phyloP scores from a whole-genome alignment of 768 basidiomycete genomes.

The Calvatia gigantea region DNA sequence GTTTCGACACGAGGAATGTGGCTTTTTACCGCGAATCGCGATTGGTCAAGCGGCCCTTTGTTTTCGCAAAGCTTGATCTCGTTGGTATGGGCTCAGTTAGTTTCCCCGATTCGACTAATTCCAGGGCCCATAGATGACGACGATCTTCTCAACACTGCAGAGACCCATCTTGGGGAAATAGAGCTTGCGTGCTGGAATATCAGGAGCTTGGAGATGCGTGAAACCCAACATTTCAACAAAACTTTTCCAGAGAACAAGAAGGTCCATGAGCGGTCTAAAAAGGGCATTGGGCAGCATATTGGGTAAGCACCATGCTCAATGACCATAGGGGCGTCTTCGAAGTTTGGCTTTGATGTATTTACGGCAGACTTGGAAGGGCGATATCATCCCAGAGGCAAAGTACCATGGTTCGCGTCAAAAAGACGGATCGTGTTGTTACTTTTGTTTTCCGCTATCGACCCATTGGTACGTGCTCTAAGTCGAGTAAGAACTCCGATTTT shows the following conservation, averaged over 20 bases:
- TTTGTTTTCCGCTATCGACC: slow-evolving; percentile 14
- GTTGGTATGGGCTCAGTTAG: neutral
- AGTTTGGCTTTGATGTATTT: neutral
- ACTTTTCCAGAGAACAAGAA: neutral
- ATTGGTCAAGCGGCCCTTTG: neutral
- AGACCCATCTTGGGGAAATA: neutral
- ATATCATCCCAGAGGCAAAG: neutral
- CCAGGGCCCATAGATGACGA: neutral
- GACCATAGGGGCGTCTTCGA: neutral
- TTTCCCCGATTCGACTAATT: neutral
- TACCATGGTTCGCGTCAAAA: neutral
- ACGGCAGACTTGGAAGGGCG: neutral
- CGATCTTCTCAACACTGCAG: neutral
- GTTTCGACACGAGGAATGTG: neutral
- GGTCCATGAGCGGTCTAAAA: slow-evolving; percentile 13
- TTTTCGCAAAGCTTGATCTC: neutral
- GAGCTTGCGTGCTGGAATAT: neutral
- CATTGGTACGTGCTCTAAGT: neutral
- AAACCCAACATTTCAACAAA: neutral
- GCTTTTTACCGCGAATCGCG: neutral
- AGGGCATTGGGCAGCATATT: slow-evolving; percentile 13
- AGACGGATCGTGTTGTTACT: slow-evolving; percentile 11
- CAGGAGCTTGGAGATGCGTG: neutral
- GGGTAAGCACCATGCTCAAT: neutral
- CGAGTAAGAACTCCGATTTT: neutral